Evolutionary conservation across 805 yeast genomes (phyloP).

Genomic region (Myxozyma neglecta): DNA sequence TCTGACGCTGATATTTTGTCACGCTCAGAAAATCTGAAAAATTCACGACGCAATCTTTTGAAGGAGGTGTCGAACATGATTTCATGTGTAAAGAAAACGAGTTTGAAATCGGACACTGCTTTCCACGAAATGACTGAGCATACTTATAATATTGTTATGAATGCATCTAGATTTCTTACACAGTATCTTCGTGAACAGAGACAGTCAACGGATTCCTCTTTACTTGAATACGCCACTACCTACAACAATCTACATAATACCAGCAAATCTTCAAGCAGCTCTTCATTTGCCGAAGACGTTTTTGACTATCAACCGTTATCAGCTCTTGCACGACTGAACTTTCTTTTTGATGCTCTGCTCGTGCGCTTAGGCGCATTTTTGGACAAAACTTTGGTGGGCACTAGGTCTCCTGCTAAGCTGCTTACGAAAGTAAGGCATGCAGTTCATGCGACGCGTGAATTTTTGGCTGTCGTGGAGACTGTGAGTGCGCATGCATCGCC

Average conservation of each 20-base stretch:
- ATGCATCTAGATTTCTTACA: slow-evolving; percentile 40
- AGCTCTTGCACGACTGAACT: slow-evolving; percentile 41
- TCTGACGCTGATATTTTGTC: slow-evolving; percentile 40
- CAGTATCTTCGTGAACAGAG: slow-evolving; percentile 34
- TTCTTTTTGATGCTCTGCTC: slow-evolving; percentile 40
- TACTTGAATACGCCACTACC: neutral
- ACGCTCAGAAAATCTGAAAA: slow-evolving; percentile 36
- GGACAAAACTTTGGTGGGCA: slow-evolving; percentile 34
- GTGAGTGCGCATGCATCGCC: slow-evolving; percentile 35
- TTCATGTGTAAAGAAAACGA: slow-evolving; percentile 41
- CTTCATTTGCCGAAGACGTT: neutral
- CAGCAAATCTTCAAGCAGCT: neutral
- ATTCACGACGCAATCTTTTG: slow-evolving; percentile 41
- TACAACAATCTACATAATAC: neutral
- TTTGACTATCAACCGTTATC: slow-evolving; percentile 20
- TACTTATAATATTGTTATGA: slow-evolving; percentile 39
- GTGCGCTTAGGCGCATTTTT: slow-evolving; percentile 41
- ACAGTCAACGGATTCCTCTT: neutral
- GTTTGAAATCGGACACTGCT: slow-evolving; percentile 37
- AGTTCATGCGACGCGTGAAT: slow-evolving; percentile 45
- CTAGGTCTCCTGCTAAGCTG: slow-evolving; percentile 31
- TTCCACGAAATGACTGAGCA: slow-evolving; percentile 40
- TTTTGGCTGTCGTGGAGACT: slow-evolving; percentile 42
- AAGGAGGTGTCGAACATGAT: slow-evolving; percentile 45
- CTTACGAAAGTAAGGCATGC: slow-evolving; percentile 42